Conservation (phyloP, 2,329 filamentous ascomycete genomes). For the Metarhizium album region DNA sequence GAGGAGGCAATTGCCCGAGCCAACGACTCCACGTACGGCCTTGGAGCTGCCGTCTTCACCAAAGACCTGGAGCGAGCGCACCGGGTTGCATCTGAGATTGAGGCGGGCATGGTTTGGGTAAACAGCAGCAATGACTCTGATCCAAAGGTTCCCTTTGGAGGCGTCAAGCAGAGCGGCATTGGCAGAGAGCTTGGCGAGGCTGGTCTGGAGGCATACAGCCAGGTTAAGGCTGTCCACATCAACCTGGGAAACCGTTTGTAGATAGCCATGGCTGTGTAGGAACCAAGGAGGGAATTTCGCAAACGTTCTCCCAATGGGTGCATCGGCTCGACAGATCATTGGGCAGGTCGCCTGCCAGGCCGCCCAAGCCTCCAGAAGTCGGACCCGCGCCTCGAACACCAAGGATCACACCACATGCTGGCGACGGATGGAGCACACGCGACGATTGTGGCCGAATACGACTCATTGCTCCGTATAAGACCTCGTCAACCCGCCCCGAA, state of each 20-base stretch:
- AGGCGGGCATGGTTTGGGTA: slow-evolving; percentile 51
- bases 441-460: too few species aligned
- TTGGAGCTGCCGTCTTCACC: slow-evolving; percentile 70
- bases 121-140: slow-evolving; percentile 14
- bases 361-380: background rate
- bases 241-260: slow-evolving; percentile 3
- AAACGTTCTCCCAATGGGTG: background rate
- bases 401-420: background rate
- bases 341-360: background rate
- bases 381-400: background rate
- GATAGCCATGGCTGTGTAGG: background rate
- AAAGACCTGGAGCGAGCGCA: slow-evolving; percentile 66
- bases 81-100: slow-evolving; percentile 59
- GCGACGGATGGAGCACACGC: too few species aligned
- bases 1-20: slow-evolving; percentile 61
- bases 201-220: slow-evolving; percentile 6
- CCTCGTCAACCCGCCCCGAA: background rate
- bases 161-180: slow-evolving; percentile 5
- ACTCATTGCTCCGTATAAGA: too few species aligned
- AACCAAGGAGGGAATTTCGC: background rate
- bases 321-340: background rate
- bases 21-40: slow-evolving; percentile 64
- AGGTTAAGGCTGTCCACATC: slow-evolving; percentile 5
- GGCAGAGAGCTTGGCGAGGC: slow-evolving; percentile 4
- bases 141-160: slow-evolving; percentile 1